These are phyloP conservation scores for Boletellus ananiceps DNA, from an alignment of 768 basidiomycete species.

Conservation along the genomic window DNA sequence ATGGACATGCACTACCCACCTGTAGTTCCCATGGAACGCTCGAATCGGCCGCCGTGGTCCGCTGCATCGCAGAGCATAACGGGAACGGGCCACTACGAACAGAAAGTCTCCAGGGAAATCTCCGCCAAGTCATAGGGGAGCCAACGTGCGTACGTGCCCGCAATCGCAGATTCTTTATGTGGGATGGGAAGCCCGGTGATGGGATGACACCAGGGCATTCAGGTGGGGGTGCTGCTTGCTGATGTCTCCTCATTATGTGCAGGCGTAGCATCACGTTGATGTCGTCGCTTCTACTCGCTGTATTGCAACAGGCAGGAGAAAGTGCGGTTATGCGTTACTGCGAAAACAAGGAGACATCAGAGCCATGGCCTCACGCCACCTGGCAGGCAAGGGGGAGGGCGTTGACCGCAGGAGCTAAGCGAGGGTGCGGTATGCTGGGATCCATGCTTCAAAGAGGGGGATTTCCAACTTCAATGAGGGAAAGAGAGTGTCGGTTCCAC, in stretches of 20 bases:
- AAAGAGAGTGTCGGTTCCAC: conserved; percentile 4
- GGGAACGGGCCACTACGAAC: conserved; percentile 12
- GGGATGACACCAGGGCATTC: conserved; percentile 9
- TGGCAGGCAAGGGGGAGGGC: conserved; percentile 26
- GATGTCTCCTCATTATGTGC: conserved; percentile 21
- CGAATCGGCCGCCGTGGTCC: conserved; percentile 14
- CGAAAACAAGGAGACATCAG: conserved; percentile 21
- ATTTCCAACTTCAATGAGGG: conserved; percentile 14
- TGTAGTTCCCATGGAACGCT: conserved; percentile 15
- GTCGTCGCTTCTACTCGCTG: conserved; percentile 23
- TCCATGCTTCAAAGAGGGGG: conserved; percentile 17
- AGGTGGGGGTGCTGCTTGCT: conserved; percentile 19
- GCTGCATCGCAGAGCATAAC: conserved; percentile 21
- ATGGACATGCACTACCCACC: conserved; percentile 24
- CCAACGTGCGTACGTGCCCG: conserved; percentile 14
- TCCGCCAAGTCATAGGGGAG: conserved; percentile 20
- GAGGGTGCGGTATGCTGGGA: conserved; percentile 19
- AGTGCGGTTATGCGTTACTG: conserved; percentile 21
- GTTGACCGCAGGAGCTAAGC: conserved; percentile 25
- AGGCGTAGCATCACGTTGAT: conserved; percentile 27
- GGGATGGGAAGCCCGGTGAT: conserved; percentile 13
- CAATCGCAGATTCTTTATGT: conserved; percentile 23
- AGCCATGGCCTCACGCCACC: conserved; percentile 19
- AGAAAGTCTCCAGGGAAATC: conserved; percentile 15
- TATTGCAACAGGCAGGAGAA: conserved; percentile 23